Base-by-base conservation (phyloP, 164 flowering plant genomes). In the Malania oleifera region DNA sequence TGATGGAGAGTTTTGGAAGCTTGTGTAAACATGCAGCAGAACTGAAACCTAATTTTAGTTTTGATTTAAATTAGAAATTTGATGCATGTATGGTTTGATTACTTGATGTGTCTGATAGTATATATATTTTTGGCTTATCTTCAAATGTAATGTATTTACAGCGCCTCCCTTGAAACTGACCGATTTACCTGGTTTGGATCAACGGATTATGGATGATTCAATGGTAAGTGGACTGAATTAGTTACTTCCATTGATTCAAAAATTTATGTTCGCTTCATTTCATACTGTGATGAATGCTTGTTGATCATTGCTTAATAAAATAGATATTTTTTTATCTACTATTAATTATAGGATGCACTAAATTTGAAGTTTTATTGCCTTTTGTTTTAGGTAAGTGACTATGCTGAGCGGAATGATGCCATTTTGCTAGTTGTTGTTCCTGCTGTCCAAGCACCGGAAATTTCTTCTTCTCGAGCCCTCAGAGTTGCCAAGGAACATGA, bases 181-280 rank as follows among this genome's bases (percentile, higher is more conserved):
- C 64, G 99, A 95, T 78, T 78, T 95, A 45, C 99, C 99, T 69
- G 99, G 99, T 52, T 69, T 89, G 72, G 99, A 95, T 70, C 97
- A 95, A 65, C 78, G 96, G 59, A 82, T 78, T 57, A 69, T 85
- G 76, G 97, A 87, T 74, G 96, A 87, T 44, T 74, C 97, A 39
- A 10, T 89, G 86, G 99, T 95, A 62, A 76, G 93, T 73, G 51
- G 46, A 22, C 18, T 43, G 9, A 2, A 17, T 43, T 0, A 5
- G 22, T 43, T 43, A 17, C 22, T 43, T 5, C 22, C 22, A 17
- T 43, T 4, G 5, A 43, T 5, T 12, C 9, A 5, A 34, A 17
- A 43, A 17, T 22, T 5, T 34, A 34, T 43, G 46, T 43, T 7
- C 20, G 5, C 5, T 18, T 17, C 7, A 43, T 20, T n/a, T 43